phyloP scores from a whole-genome alignment of 2,329 filamentous ascomycete genomes.

The Cadophora malorum region DNA sequence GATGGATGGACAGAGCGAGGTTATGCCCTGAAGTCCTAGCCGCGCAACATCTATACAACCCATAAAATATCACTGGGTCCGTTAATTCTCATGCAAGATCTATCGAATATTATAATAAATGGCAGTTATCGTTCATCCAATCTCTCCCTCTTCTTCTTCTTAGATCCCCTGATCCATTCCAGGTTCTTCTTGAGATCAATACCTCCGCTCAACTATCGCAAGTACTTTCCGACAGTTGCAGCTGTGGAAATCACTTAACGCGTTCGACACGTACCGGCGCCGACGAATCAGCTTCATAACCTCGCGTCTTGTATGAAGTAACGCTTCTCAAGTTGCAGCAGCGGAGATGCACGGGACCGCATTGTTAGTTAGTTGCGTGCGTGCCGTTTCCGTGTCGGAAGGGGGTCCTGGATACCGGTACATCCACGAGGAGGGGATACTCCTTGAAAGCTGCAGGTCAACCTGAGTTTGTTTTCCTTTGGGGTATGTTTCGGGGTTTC shows the following conservation, averaged over 20 bases:
- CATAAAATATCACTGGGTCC: no score
- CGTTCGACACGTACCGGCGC: background rate
- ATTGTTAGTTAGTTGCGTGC: background rate
- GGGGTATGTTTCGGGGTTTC: background rate
- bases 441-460: background rate
- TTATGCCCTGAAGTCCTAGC: constrained; percentile 2
- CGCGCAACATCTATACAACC: background rate
- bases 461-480: background rate
- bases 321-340: background rate
- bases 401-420: background rate
- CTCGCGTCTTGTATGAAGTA: background rate
- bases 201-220: constrained; percentile 1
- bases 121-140: constrained; percentile 9
- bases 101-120: no score
- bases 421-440: background rate
- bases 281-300: background rate
- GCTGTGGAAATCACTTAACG: constrained; percentile 1
- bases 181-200: no score
- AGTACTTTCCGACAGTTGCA: background rate
- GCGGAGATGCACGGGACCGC: background rate
- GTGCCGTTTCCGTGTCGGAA: background rate
- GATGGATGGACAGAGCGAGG: background rate
- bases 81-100: no score
- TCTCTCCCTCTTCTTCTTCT: background rate
- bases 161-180: background rate